phyloP scores from a whole-genome alignment of 768 basidiomycete genomes.

The Lactarius sp. region DNA sequence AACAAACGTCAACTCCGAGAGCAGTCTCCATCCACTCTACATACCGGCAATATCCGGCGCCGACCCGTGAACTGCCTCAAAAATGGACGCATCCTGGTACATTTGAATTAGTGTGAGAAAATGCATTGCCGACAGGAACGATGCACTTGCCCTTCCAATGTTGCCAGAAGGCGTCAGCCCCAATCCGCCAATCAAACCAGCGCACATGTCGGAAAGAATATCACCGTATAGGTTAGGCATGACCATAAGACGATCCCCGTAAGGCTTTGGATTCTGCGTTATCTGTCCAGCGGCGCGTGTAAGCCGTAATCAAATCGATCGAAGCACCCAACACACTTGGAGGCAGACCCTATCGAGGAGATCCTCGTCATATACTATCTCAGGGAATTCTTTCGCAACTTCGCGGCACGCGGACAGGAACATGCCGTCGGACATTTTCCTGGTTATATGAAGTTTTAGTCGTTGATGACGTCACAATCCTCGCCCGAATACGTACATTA shows the following conservation, averaged over 20 bases:
- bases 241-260: constrained; percentile 96
- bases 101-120: constrained; percentile 21
- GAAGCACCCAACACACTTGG: constrained; percentile 46
- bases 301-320: not conserved
- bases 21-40: constrained; percentile 5
- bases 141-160: constrained; percentile 73
- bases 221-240: constrained; percentile 99
- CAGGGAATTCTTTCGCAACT: constrained; percentile 93
- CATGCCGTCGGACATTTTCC: constrained; percentile 99
- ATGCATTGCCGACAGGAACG: not conserved
- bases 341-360: constrained; percentile 95
- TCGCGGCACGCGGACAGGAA: constrained; percentile 96
- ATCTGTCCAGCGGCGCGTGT: constrained; percentile 42
- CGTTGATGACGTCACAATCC: constrained; percentile 13
- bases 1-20: constrained; percentile 1
- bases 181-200: constrained; percentile 95
- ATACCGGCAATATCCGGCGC: constrained; percentile 97
- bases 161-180: constrained; percentile 97
- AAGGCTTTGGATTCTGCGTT: constrained; percentile 90
- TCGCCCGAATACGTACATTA: constrained; percentile 59
- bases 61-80: constrained; percentile 98
- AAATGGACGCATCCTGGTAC: constrained; percentile 90
- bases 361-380: constrained; percentile 93
- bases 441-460: constrained; percentile 31
- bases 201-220: constrained; percentile 97